These are phyloP conservation scores for Teunomyces panamensis DNA, from an alignment of 805 yeast species.

Conservation along the genomic window DNA sequence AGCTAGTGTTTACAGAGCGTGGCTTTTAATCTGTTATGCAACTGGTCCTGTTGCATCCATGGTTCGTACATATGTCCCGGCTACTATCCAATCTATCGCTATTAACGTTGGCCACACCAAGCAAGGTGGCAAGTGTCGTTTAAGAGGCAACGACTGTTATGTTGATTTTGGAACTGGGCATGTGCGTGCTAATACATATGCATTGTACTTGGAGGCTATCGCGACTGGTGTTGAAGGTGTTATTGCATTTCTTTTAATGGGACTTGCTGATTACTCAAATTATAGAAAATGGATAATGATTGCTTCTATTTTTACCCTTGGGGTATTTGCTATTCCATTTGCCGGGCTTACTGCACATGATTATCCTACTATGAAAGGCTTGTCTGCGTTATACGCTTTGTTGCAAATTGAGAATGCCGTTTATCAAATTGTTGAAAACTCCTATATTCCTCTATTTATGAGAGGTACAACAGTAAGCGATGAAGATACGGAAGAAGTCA, in stretches of 20 bases:
- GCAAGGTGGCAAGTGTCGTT: conserved; percentile 20
- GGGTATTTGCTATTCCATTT: conserved; percentile 34
- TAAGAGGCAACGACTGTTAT: conserved; percentile 36
- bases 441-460: conserved; percentile 42
- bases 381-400: conserved; percentile 31
- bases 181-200: conserved; percentile 35
- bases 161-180: conserved; percentile 31
- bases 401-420: conserved; percentile 26
- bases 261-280: conserved; percentile 39
- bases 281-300: conserved; percentile 33
- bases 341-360: conserved; percentile 22
- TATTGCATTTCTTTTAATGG: conserved; percentile 34
- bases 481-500: conserved; percentile 17
- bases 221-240: conserved; percentile 38
- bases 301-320: conserved; percentile 28
- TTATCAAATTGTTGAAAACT: conserved; percentile 38
- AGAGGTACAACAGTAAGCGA: conserved; percentile 21
- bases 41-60: conserved; percentile 44
- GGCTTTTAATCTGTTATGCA: conserved; percentile 38
- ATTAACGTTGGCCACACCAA: conserved; percentile 26
- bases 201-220: conserved; percentile 35
- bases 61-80: conserved; percentile 41
- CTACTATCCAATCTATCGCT: conserved; percentile 37
- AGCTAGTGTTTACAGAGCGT: conserved; percentile 22
- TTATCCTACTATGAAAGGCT: conserved; percentile 18